Evolutionary conservation across 2,329 filamentous ascomycete genomes (phyloP), one percentile per base, ranked within the genome.

Genomic region (Cercospora beticola): DNA sequence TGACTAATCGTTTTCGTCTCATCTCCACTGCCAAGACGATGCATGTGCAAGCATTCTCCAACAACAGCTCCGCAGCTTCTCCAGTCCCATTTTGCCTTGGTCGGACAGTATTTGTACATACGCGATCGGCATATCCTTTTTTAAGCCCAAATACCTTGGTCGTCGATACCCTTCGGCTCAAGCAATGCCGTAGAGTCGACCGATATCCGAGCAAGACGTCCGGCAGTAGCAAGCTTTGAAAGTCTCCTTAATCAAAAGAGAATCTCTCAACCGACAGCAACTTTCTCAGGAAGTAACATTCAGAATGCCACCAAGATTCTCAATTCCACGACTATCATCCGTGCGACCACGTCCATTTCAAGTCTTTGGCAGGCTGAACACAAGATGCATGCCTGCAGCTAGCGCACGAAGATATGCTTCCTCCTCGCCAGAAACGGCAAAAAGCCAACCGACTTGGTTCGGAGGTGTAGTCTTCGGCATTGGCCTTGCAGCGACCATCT

Each of bases 401-500:
- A 23, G 46, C 18, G 18, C 46, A 0, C 18, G 21, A 57, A 57
- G 28, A 26, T 9, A 57, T 26, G 23, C n/a, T 30, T 31, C 26
- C 54, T 57, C 54, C 26, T 57, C 14, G n/a, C 23, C 54, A 18
- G 26, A 57, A 31, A 14, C 54, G 6, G 26, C 26, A 9, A 16
- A 31, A 30, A 28, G 26, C 23, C 23, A 57, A 9, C 57, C 64
- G 21, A 60, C 10, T 5, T 60, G 56, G 56, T 61, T 66, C 8
- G 43, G 56, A 33, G 64, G 64, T n/a, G 64, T 49, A 1, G 57
- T 60, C 0, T 60, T 66, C 33, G 64, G 56, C 12, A 30, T 66
- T 36, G 56, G 64, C 6, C 40, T 66, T 4, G 56, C 64, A 31
- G 64, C 64, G n/a, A 54, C 30, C 18, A 60, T 61, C 14, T 60